Evolutionary conservation across 2,329 filamentous ascomycete species (phyloP), one percentile per base, ranked within the genome.

Genomic region (Fusarium sp.): DNA sequence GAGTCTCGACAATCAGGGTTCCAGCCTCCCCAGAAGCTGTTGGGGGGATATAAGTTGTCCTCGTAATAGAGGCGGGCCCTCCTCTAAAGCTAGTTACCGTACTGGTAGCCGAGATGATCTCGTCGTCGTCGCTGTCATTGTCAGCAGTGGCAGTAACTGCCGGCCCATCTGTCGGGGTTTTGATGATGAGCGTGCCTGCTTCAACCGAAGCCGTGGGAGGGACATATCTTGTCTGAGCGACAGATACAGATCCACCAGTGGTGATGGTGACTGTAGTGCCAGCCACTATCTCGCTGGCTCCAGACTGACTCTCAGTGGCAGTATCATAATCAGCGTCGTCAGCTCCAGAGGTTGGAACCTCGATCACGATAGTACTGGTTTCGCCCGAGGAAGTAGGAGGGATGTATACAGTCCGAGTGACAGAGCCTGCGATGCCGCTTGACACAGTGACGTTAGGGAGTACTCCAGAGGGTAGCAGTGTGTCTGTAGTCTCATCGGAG

Each of bases 291-390:
- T 23, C 23, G 23, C 23, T 23, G 23, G 23, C 23, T 23, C 23
- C 23, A 23, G 23, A 23, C 6, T 23, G 23, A 23, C 23, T 6
- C 23, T 23, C 23, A 23, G 23, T 23, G 23, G 23, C 23, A 23
- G 23, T 23, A 6, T 23, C 23, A 23, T 23, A 3, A 26, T 8
- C 40, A n/a, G 6, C 4, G 15, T 16, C 23, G n/a, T 8, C 36
- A 16, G 16, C 6, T 20, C 38, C 45, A 16, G 23, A 18, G 4
- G 51, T 47, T 3, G 62, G 57, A 1, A 46, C 51, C 8, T 61
- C 55, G 4, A 66, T 65, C 3, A 66, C 50, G 10, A 65, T 11
- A 13, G 47, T 66, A 0, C 62, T 60, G 6, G 49, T 30, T 13
- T 59, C 58, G 2, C 45, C 58, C 4, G 58, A 51, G 6, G 42